Base-by-base conservation (phyloP, 768 basidiomycete species). In the Obba rivulosa region DNA sequence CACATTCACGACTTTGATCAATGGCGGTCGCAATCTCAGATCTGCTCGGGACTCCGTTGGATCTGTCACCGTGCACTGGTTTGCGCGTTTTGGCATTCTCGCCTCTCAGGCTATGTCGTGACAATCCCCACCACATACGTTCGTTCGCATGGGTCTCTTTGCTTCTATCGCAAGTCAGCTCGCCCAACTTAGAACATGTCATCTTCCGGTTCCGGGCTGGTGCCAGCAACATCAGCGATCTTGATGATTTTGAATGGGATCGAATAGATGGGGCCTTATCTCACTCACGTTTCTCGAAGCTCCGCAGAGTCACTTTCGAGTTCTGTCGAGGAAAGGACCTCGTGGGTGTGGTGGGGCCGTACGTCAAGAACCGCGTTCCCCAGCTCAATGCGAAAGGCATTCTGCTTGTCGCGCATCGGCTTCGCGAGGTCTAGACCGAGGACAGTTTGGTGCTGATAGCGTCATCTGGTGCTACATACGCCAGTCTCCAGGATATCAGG, bases 181-280 rank as follows among this genome's bases (percentile, higher is more conserved):
- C 54, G 17, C 41, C 31, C 4, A 25, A 21, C 13, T 14, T 51
- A 23, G 43, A 51, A 20, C 50, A 48, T n/a, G 34, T 55, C 34
- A 24, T 41, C 39, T 40, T 56, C 45, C 44, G 45, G 2, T 14
- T 46, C 36, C 34, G 41, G 13, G 54, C 54, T 10, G 34, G 43
- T 18, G 45, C 41, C 8, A 44, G 45, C 8, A 2, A 17, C 9
- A 4, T 4, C 14, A 11, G 34, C 11, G 31, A 52, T 41, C 24
- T 56, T 13, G 21, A 28, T 23, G 16, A 31, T 20, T 18, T 56
- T 35, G 48, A 56, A 44, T 56, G 54, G 54, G 25, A 17, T 10
- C 21, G 35, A 22, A 28, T 52, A 18, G 43, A 22, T 7, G 31
- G 35, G 16, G 25, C 41, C 22, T 21, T 51, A 3, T 39, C 21